Evolutionary conservation across 148 eudicot genomes (phyloP).

Genomic region (Camellia japonica): DNA sequence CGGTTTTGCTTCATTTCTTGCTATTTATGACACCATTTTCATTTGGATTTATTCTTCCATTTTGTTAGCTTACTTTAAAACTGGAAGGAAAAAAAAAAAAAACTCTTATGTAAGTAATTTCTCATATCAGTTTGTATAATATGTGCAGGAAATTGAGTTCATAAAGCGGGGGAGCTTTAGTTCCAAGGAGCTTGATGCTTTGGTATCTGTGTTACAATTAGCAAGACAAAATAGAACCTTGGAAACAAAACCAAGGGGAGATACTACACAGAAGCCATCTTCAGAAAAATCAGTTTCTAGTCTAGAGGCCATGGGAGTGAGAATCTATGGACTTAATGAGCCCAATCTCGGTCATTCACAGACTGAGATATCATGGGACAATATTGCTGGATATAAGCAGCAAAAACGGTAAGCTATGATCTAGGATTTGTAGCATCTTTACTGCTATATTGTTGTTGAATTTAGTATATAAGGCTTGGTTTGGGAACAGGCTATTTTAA

Average conservation of each 20-base stretch:
- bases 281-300: slow-evolving; percentile 64
- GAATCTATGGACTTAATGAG: slow-evolving; percentile 71
- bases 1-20: slow-evolving; percentile 40
- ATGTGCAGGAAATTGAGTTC: slow-evolving; percentile 82
- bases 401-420: slow-evolving; percentile 67
- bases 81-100: background rate
- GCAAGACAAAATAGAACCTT: slow-evolving; percentile 57
- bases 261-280: slow-evolving; percentile 41
- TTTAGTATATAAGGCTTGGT: background rate
- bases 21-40: background rate
- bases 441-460: background rate
- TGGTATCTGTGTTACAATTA: slow-evolving; percentile 64
- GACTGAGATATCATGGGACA: slow-evolving; percentile 82
- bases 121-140: background rate
- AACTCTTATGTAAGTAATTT: background rate
- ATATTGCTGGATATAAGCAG: slow-evolving; percentile 91
- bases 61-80: background rate
- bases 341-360: slow-evolving; percentile 33
- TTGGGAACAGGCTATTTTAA: too few relatives aligned
- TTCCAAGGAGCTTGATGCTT: slow-evolving; percentile 79
- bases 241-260: slow-evolving; percentile 40
- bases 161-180: slow-evolving; percentile 75
- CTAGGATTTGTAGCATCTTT: background rate
- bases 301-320: slow-evolving; percentile 92
- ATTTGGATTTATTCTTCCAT: slow-evolving; percentile 7